Base-by-base conservation (phyloP, 495 filamentous ascomycete species). In the Aspergillus ostianus region DNA sequence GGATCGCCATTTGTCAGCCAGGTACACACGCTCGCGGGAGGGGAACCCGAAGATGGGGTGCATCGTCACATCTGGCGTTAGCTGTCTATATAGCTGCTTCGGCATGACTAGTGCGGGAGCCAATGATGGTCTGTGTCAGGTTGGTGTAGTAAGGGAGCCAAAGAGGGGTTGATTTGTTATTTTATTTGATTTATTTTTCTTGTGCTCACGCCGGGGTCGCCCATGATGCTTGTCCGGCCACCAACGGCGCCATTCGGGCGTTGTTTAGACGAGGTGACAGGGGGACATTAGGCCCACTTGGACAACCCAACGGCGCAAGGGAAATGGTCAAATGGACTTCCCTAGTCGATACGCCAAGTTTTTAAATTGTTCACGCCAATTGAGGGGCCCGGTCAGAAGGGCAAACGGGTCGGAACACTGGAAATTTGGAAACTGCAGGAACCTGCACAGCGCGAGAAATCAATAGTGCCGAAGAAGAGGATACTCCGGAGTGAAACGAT, bases 1-100 rank as follows among this genome's bases (percentile, higher is more conserved):
- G 32, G 18, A 27, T 47, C 18, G 57, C 60, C 66, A 72, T 69
- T 41, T 41, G 36, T 12, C 29, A 32, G 8, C 10, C 36, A 13
- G 36, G 36, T 41, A 15, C 36, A 4, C 36, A 15, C 10, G 13
- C 36, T 41, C 13, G 36, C 12, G 36, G 36, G 36, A 41, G 36
- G 36, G 36, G 36, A 15, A 15, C 36, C 36, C 36, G 9, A 12
- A 15, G 36, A 41, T 2, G 36, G 36, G 10, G 10, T 12, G 36
- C 36, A 41, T 15, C 13, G 13, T 41, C 36, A 41, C 13, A 15
- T 41, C 36, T 41, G 36, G 36, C 36, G 36, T 13, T 41, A 41
- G 36, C 12, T 41, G 36, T 41, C 36, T 41, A 41, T 41, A 41
- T 41, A 41, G 36, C 36, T 41, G 10, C 36, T 41, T 41, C 36